These are phyloP conservation scores for Fusarium denticulatum DNA, from an alignment of 2,329 filamentous ascomycete species.

Conservation along the genomic window DNA sequence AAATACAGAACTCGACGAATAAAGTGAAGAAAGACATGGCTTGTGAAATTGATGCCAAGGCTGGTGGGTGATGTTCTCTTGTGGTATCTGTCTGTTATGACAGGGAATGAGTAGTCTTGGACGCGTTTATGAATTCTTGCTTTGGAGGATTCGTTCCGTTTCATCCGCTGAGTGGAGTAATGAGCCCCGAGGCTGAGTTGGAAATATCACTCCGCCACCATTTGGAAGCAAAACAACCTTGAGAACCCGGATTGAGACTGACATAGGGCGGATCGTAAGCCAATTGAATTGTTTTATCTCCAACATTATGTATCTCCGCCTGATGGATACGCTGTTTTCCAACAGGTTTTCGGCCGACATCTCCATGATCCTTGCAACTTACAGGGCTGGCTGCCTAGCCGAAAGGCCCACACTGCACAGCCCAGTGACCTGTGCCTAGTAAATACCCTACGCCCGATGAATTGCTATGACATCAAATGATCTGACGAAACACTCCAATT, in stretches of 20 bases:
- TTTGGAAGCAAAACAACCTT: no score
- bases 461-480: no score
- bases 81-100: fast-evolving
- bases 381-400: not conserved
- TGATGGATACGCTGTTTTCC: no score
- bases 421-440: not conserved
- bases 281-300: fast-evolving
- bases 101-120: not conserved
- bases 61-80: fast-evolving
- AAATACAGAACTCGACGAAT: not conserved
- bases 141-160: no score
- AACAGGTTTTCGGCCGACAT: not conserved
- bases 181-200: not conserved
- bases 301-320: fast-evolving
- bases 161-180: not conserved
- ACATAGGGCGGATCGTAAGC: fast-evolving
- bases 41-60: not conserved
- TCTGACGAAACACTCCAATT: no score
- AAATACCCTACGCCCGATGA: not conserved
- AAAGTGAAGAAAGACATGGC: not conserved
- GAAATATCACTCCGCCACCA: not conserved
- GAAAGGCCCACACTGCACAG: not conserved
- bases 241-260: fast-evolving
- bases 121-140: not conserved
- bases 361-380: not conserved